Conservation (phyloP, 2,329 filamentous ascomycete genomes). For the Monosporascus ibericus region DNA sequence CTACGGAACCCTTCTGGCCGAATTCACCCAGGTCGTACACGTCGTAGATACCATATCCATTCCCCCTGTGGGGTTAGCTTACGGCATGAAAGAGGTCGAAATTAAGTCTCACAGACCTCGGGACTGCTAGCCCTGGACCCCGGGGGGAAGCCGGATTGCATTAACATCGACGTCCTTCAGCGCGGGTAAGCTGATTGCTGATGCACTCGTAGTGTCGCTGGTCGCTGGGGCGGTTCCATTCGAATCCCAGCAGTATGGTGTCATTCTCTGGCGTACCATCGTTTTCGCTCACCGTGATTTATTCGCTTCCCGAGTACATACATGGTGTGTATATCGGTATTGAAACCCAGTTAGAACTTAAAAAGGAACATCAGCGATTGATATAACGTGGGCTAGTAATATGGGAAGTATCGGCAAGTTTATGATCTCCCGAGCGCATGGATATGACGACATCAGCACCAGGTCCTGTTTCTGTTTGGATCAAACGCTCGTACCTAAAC, state of each 20-base stretch:
- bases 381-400: not conserved
- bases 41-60: slow-evolving; percentile 67
- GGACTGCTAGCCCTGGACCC: not conserved
- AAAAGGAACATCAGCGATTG: not conserved
- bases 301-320: too few species aligned
- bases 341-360: not conserved
- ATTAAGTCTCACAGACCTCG: too few species aligned
- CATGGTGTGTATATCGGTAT: not conserved
- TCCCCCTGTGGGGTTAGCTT: slow-evolving; percentile 41
- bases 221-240: slow-evolving; percentile 64
- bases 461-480: too few species aligned
- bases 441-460: not conserved
- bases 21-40: slow-evolving; percentile 68
- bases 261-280: slow-evolving; percentile 15
- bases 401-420: not conserved
- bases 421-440: not conserved
- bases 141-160: slow-evolving; percentile 59
- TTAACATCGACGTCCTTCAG: slow-evolving; percentile 56
- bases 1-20: slow-evolving; percentile 56
- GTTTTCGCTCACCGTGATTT: slow-evolving; percentile 13
- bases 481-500: too few species aligned
- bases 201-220: slow-evolving; percentile 57
- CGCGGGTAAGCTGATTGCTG: slow-evolving; percentile 42
- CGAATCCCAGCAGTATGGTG: slow-evolving; percentile 55
- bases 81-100: not conserved